Evolutionary conservation across 139 green algal species (phyloP).

Genomic region (Zygnema cylindricum): DNA sequence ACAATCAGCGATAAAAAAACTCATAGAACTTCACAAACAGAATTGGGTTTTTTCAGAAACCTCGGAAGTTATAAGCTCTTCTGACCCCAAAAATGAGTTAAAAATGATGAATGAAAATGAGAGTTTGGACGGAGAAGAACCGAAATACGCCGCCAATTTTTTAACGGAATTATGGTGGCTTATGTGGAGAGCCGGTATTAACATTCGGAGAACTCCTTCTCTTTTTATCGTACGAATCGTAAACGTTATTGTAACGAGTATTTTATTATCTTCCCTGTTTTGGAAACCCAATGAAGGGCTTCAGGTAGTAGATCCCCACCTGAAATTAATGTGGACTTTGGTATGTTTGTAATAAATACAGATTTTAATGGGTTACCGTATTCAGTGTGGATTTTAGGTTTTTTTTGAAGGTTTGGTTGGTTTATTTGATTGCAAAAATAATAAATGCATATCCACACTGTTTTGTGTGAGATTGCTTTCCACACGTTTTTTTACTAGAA

Average conservation of each 20-base stretch:
- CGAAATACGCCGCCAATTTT: slow-evolving; percentile 17
- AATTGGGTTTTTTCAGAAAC: no score
- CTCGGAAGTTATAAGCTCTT: not conserved
- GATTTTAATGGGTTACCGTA: no score
- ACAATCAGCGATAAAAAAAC: no score
- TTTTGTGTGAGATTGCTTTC: no score
- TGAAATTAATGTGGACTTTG: no score
- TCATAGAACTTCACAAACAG: slow-evolving; percentile 20
- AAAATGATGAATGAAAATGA: not conserved
- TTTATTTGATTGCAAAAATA: no score
- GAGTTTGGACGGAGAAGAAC: not conserved
- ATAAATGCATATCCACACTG: no score
- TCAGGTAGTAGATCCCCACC: not conserved
- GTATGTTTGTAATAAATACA: no score
- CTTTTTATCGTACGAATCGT: slow-evolving; percentile 57
- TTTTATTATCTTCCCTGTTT: slow-evolving; percentile 52
- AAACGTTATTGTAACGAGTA: slow-evolving; percentile 30
- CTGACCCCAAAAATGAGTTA: not conserved
- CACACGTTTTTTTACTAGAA: no score
- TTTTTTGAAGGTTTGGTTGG: no score
- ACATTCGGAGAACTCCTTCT: slow-evolving; percentile 55
- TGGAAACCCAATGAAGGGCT: not conserved
- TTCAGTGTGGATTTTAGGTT: no score
- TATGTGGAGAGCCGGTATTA: slow-evolving; percentile 25
- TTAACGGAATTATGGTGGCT: slow-evolving; percentile 40